Base-by-base conservation (phyloP, 2,329 filamentous ascomycete genomes). In the Penicillium sp. region DNA sequence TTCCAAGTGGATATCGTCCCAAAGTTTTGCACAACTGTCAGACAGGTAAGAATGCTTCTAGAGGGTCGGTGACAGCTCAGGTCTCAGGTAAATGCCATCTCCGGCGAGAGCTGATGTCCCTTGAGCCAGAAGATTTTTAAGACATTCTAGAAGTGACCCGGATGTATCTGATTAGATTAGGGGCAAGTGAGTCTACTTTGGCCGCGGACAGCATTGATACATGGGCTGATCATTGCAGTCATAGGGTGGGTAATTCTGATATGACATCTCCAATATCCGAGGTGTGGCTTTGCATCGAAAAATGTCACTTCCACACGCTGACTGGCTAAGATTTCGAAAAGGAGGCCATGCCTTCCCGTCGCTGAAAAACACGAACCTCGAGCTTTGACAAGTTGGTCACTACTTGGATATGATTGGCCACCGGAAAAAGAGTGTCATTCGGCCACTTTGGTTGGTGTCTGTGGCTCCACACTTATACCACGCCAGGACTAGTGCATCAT, bases 311-410 rank as follows among this genome's bases (percentile, higher is more conserved):
- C 22, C 28, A 47, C 49, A 34, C 17, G 45, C 12, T 52, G 12
- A 61, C 39, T 61, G 59, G 59, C 47, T 38, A 17, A 51, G 22
- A 34, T 47, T 31, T 42, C 1, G 47, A 48, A 39, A 20, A 58
- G 39, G 49, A 28, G 42, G 28, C n/a, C 17, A n/a, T 49, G 45
- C 57, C 52, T 54, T 57, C 54, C 22, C 17, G 50, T 54, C 22
- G 48, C 51, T 54, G 54, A 57, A 54, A 57, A 57, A 57, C 54
- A 57, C 58, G 41, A 43, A 41, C 54, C 54, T 38, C 47, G 48
- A 59, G 45, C 41, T 52, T 39, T 52, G 39, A 47, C 34, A 20
- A 20, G 20, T 28, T 51, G 49, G 54, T 57, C 58, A 60, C 52
- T 39, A 28, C 28, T 47, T 55, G 42, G 41, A 17, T 22, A 41